Conservation (phyloP, 331 rosid genomes). For the Quercus phellos region DNA sequence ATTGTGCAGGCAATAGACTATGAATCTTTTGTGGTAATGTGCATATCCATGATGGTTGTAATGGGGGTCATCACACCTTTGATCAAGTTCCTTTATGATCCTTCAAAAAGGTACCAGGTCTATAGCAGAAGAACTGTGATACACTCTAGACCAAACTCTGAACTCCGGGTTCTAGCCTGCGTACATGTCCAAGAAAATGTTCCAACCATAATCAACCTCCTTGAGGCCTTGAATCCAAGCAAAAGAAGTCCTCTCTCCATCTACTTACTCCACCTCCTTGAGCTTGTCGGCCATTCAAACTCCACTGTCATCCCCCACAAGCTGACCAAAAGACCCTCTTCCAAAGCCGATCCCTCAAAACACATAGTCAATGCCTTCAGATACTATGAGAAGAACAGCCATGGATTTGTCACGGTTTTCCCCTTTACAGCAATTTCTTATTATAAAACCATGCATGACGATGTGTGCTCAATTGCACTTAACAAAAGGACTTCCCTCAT, state of each 20-base stretch:
- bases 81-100: slow-evolving; percentile 23
- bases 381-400: slow-evolving; percentile 15
- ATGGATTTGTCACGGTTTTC: background rate
- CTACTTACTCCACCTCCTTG: slow-evolving; percentile 27
- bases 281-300: slow-evolving; percentile 24
- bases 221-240: slow-evolving; percentile 33
- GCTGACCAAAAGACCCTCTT: background rate
- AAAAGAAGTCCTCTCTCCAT: slow-evolving; percentile 19
- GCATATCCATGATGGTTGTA: slow-evolving; percentile 12
- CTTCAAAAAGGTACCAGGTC: slow-evolving; percentile 29
- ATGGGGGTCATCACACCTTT: slow-evolving; percentile 25
- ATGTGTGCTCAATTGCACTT: slow-evolving; percentile 25
- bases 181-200: slow-evolving; percentile 28
- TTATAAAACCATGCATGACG: slow-evolving; percentile 25
- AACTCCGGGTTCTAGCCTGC: slow-evolving; percentile 24
- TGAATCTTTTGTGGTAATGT: slow-evolving; percentile 19
- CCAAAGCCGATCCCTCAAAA: background rate
- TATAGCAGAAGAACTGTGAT: slow-evolving; percentile 26
- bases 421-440: slow-evolving; percentile 28
- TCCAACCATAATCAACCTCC: slow-evolving; percentile 27
- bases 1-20: slow-evolving; percentile 10
- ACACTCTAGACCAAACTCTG: slow-evolving; percentile 2
- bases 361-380: slow-evolving; percentile 31
- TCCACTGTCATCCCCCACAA: slow-evolving; percentile 28
- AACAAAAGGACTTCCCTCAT: slow-evolving; percentile 19